Percentiles rank a stretch among this genome's conserved stretches.
These are phyloP conservation scores for Pythium rishiriense DNA, from an alignment of 352 stramenopile species.

Conservation along the genomic window DNA sequence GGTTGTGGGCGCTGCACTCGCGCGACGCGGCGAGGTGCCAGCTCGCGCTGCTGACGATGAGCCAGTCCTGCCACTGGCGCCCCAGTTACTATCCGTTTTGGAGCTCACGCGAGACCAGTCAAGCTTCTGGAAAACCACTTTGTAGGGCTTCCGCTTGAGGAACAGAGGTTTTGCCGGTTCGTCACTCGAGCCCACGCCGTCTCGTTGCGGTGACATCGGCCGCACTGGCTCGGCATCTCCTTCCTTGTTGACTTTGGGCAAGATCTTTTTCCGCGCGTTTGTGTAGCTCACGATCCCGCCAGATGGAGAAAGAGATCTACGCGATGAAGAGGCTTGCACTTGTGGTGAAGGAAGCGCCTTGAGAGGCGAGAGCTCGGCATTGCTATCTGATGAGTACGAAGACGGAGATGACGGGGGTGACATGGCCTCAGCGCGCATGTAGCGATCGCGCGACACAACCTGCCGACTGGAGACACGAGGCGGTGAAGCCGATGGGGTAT, in stretches of 20 bases:
- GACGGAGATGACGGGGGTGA: constrained; percentile 58
- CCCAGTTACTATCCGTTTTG: constrained; percentile 59
- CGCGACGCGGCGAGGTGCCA: neutral
- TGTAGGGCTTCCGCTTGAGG: constrained; percentile 69
- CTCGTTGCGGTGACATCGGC: neutral
- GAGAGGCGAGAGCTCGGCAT: constrained; percentile 12
- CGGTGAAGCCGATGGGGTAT: neutral
- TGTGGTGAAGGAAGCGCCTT: neutral
- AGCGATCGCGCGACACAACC: constrained; percentile 19
- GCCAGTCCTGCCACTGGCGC: neutral
- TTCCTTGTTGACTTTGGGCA: neutral
- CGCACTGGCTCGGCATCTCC: no score
- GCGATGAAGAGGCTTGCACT: no score
- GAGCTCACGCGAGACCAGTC: constrained; percentile 58
- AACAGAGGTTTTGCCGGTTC: constrained; percentile 34
- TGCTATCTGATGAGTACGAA: constrained; percentile 41
- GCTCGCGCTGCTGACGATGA: neutral
- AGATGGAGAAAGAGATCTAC: neutral
- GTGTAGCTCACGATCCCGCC: constrained; percentile 10
- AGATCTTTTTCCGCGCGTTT: neutral
- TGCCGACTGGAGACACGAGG: constrained; percentile 1
- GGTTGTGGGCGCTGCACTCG: neutral
- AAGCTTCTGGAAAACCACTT: constrained; percentile 63
- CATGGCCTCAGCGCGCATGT: constrained; percentile 43
- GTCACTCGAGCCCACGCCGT: neutral